phyloP scores from a whole-genome alignment of 106 monocot species.

The Apostasia shenzhenica region DNA sequence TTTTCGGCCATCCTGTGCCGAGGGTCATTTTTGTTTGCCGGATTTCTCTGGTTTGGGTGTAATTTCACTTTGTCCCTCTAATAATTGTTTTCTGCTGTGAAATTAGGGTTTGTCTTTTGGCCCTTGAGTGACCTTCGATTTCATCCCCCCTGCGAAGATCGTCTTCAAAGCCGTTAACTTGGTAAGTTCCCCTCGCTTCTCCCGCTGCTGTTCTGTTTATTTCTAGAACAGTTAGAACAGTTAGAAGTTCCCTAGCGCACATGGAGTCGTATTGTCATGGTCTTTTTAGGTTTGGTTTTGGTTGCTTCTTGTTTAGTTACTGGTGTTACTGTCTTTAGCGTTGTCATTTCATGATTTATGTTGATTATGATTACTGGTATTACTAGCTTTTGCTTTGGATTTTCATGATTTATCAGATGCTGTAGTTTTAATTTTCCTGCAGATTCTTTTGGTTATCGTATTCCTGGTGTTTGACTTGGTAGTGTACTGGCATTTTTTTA shows the following conservation, averaged over 20 bases:
- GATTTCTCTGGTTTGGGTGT: neutral
- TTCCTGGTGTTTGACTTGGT: too few relatives aligned
- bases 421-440: too few relatives aligned
- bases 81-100: constrained; percentile 15
- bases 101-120: constrained; percentile 13
- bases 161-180: neutral
- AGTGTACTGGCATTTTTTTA: too few relatives aligned
- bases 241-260: too few relatives aligned
- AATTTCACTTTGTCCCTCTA: neutral
- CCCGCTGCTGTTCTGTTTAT: neutral
- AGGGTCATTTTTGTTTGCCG: neutral
- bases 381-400: too few relatives aligned
- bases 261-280: too few relatives aligned
- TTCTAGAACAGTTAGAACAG: neutral
- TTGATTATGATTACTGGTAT: too few relatives aligned
- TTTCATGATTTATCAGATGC: too few relatives aligned
- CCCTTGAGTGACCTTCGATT: neutral
- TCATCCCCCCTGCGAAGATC: neutral
- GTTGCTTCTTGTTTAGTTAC: too few relatives aligned
- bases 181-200: neutral
- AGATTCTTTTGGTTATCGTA: too few relatives aligned
- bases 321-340: too few relatives aligned
- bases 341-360: too few relatives aligned
- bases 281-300: neutral
- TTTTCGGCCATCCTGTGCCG: neutral